Percentiles rank a stretch among this genome's conserved stretches.
These are phyloP conservation scores for Pseudogymnoascus sp. DNA, from an alignment of 2,329 filamentous ascomycete species.

Conservation along the genomic window DNA sequence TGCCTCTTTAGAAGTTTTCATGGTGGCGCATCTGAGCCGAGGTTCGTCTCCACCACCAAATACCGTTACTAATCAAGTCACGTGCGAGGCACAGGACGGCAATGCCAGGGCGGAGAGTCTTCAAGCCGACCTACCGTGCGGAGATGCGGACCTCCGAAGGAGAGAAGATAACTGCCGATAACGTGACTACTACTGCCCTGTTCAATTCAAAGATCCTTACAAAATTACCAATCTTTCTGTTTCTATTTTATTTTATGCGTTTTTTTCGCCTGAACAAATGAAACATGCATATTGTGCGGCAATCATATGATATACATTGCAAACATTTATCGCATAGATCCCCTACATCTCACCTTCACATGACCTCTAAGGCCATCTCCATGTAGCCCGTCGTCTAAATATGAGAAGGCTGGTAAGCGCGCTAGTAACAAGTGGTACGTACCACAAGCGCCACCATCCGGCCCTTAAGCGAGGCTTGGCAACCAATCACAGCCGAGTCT, in stretches of 20 bases:
- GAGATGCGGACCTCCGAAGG: not conserved
- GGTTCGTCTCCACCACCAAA: not conserved
- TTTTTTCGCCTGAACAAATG: not conserved
- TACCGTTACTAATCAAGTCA: not conserved
- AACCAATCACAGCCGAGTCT: not conserved
- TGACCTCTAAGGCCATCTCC: not conserved
- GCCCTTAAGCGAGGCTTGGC: not conserved
- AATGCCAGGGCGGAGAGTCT: not conserved
- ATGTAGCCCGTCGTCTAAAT: not conserved
- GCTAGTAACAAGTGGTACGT: not conserved
- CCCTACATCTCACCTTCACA: not conserved
- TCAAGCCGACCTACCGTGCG: not conserved
- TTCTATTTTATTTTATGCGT: not conserved
- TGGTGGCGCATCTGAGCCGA: not conserved
- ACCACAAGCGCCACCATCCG: slow-evolving; percentile 1
- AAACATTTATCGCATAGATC: not conserved
- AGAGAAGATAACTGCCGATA: not conserved
- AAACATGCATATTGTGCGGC: not conserved
- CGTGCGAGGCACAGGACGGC: not conserved
- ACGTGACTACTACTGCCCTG: not conserved
- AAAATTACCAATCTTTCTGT: not conserved
- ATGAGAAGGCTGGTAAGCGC: slow-evolving; percentile 8
- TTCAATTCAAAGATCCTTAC: not conserved
- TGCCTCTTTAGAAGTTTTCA: not conserved
- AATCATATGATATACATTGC: not conserved